phyloP scores from a whole-genome alignment of 495 filamentous ascomycete species.

The Xylaria sp. region DNA sequence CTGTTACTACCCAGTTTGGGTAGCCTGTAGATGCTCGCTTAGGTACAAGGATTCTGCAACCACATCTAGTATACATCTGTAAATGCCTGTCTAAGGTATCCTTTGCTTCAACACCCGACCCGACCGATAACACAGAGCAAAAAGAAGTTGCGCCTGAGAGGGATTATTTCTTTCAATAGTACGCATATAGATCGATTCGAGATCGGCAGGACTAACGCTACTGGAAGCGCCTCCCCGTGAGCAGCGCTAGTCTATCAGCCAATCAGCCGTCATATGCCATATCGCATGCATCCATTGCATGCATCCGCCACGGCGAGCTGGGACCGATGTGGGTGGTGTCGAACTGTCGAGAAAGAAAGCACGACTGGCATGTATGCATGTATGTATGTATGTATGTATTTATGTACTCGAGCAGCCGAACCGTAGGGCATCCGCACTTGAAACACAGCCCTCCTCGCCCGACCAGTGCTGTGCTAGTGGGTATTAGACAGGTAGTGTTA shows the following conservation, averaged over 20 bases:
- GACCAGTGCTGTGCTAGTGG: background rate
- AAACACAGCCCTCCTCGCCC: constrained; percentile 12
- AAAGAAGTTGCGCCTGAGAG: too few relatives aligned
- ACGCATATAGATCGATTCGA: background rate
- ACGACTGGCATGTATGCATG: too few relatives aligned
- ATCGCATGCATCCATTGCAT: constrained; percentile 19
- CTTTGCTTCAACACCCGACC: too few relatives aligned
- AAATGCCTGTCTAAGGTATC: too few relatives aligned
- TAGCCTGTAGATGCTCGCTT: too few relatives aligned
- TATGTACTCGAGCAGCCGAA: background rate
- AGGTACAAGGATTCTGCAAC: too few relatives aligned
- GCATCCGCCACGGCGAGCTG: constrained; percentile 8
- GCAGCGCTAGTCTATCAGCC: constrained; percentile 5
- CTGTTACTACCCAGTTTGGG: too few relatives aligned
- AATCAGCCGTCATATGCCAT: constrained; percentile 25
- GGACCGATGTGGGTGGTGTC: constrained; percentile 3
- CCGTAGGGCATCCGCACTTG: background rate
- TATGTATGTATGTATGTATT: too few relatives aligned
- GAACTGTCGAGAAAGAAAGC: too few relatives aligned
- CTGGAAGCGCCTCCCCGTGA: constrained; percentile 12
- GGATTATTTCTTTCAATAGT: background rate
- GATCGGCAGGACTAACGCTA: constrained; percentile 6
- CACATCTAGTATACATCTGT: too few relatives aligned
- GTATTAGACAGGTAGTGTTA: too few relatives aligned
- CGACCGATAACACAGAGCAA: too few relatives aligned